Percentiles rank a stretch among this genome's conserved stretches.
phyloP scores from a whole-genome alignment of 2,329 filamentous ascomycete genomes.

The Hymenoscyphus repandus region DNA sequence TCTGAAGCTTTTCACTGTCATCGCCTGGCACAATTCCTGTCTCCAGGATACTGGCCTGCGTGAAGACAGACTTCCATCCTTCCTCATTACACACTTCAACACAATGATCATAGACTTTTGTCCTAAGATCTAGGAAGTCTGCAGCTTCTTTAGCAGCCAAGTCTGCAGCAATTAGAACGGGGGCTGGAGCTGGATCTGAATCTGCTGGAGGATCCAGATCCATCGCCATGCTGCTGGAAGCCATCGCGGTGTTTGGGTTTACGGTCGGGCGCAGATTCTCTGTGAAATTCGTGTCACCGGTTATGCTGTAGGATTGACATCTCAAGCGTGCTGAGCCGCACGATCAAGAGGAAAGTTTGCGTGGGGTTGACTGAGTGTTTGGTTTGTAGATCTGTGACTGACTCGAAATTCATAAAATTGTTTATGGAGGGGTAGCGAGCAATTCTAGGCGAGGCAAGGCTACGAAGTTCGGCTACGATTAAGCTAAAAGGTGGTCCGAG shows the following conservation, averaged over 20 bases:
- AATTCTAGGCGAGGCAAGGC: conserved; percentile 2
- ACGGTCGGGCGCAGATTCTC: neutral
- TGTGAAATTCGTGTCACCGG: conserved; percentile 1
- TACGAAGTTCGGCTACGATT: neutral
- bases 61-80: conserved; percentile 38
- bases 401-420: conserved; percentile 2
- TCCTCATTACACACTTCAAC: conserved; percentile 13
- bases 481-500: too few relatives aligned
- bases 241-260: neutral
- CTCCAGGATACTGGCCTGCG: conserved; percentile 52
- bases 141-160: conserved; percentile 15
- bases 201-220: neutral
- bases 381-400: neutral
- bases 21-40: conserved; percentile 53
- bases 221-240: conserved; percentile 4
- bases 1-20: conserved; percentile 49
- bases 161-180: conserved; percentile 16
- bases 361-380: neutral
- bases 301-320: conserved; percentile 1
- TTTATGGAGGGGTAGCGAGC: neutral
- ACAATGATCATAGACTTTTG: conserved; percentile 26
- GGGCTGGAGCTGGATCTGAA: conserved; percentile 7
- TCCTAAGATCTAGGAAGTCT: conserved; percentile 15
- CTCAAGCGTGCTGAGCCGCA: conserved; percentile 5
- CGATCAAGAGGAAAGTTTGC: neutral